Evolutionary conservation across 2,329 filamentous ascomycete species (phyloP), one percentile per base, ranked within the genome.

Genomic region (Fusarium avenaceum): DNA sequence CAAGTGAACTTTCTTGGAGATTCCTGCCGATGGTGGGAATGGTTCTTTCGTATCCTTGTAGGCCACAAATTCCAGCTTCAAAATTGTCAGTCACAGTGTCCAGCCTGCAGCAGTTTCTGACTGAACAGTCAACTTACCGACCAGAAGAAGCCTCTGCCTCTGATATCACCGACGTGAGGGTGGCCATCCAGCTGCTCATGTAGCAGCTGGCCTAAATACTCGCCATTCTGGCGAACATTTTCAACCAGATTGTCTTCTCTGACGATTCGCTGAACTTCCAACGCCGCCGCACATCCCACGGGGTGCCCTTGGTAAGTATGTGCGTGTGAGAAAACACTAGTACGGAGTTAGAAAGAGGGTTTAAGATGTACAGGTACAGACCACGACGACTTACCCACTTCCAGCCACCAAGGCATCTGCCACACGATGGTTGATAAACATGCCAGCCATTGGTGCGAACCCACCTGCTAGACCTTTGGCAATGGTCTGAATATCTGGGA

Each of bases 391-490:
- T n/a, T 9, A 38, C 33, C 33, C 33, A 38, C 17, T 38, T n/a
- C 33, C 33, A 38, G 33, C 33, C 33, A 38, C n/a, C 33, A 38
- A 38, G 4, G 33, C 33, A 38, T n/a, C 17, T 38, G 33, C 10
- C 17, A 38, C 33, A 38, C 33, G 33, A 38, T 38, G 33, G 17
- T 38, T 38, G 33, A 38, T 38, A 38, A 38, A 38, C 33, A 38
- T 38, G 7, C 33, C 33, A n/a, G 33, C 33, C 33, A 38, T 38
- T 81, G 1, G 88, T 84, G 46, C 82, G 68, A 87, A 1, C 82
- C 80, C 39, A 4, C 49, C 84, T 0, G 85, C 85, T 1, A 87
- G 78, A 0, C 85, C 87, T 75, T 88, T 88, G 52, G 80, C 22
- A 77, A 80, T 76, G 52, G 61, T 14, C 54, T 76, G 40, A 40